Conservation (phyloP, 176 grass and related monocot species). For the Sorghum bicolor region Sorghum_bicolor_NCBIv3 NC_012876.2:63158501-63159000, state of each 20-base stretch:
- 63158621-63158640: not conserved
- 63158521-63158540: slow-evolving; percentile 3
- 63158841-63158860: not conserved
- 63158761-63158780: slow-evolving; percentile 49
- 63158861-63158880: not conserved
- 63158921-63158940: not conserved
- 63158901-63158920: not conserved
- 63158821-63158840: not conserved
- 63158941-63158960: not conserved
- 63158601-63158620: slow-evolving; percentile 3
- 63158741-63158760: slow-evolving; percentile 63
- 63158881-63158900: not conserved
- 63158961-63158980: not conserved
- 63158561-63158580: slow-evolving; percentile 10
- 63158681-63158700: not conserved
- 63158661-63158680: not conserved
- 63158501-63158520: not conserved
- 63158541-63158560: not conserved
- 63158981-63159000: not conserved
- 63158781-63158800: slow-evolving; percentile 53
- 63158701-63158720: not conserved
- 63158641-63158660: not conserved
- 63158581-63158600: slow-evolving; percentile 25
- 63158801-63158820: not conserved
- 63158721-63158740: slow-evolving; percentile 50